phyloP scores from a whole-genome alignment of 1,284 basidiomycete genomes.

The Ganoderma resinaceum region DNA sequence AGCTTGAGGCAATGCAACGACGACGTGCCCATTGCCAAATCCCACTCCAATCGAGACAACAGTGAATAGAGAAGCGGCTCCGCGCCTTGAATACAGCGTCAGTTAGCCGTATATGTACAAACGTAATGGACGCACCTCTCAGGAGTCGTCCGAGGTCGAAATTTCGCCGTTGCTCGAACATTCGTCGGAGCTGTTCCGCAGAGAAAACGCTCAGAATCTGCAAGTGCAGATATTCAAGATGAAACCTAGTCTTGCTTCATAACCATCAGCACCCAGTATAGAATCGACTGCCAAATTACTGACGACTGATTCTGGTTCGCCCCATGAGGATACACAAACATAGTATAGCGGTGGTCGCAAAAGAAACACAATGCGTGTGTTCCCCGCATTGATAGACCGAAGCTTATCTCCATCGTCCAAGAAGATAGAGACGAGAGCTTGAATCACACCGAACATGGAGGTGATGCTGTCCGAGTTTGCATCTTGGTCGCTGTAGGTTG shows the following conservation, averaged over 20 bases:
- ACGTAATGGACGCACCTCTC: slow-evolving; percentile 59
- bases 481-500: slow-evolving; percentile 40
- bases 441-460: slow-evolving; percentile 90
- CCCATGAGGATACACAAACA: slow-evolving; percentile 89
- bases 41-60: slow-evolving; percentile 74
- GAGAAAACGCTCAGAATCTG: slow-evolving; percentile 93
- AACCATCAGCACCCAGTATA: slow-evolving; percentile 40
- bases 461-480: slow-evolving; percentile 71
- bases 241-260: slow-evolving; percentile 85
- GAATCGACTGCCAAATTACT: slow-evolving; percentile 44
- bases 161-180: slow-evolving; percentile 90
- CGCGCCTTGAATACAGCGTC: slow-evolving; percentile 59
- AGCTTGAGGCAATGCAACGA: slow-evolving; percentile 85
- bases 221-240: slow-evolving; percentile 94
- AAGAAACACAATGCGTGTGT: slow-evolving; percentile 84
- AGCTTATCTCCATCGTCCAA: slow-evolving; percentile 87
- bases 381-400: slow-evolving; percentile 79
- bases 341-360: slow-evolving; percentile 91
- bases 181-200: slow-evolving; percentile 80
- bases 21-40: slow-evolving; percentile 82
- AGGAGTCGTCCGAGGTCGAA: slow-evolving; percentile 90
- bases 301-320: slow-evolving; percentile 93
- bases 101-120: neutral
- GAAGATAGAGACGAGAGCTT: slow-evolving; percentile 93
- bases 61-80: slow-evolving; percentile 83